Conservation (phyloP, 163 green algal species). For the Chlamydomonas reinhardtii region DNA sequence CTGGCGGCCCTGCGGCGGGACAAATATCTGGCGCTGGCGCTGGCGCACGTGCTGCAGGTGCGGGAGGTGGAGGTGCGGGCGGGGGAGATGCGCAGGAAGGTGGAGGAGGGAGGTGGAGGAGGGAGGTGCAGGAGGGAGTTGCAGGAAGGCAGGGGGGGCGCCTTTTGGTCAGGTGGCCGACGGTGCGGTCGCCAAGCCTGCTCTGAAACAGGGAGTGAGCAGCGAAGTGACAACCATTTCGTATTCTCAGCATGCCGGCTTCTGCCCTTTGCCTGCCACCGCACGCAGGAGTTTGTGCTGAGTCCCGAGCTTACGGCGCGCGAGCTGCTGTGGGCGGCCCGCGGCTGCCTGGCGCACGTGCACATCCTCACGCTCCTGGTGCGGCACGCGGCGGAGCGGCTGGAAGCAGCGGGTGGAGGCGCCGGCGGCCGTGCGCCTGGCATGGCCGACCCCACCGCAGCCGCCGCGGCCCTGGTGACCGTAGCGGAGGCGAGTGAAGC, state of each 20-base stretch:
- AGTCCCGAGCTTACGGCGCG: conserved; percentile 24
- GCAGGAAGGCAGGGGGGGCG: too few species aligned
- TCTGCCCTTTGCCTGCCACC: too few species aligned
- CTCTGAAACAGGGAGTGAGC: too few species aligned
- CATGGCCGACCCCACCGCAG: background rate
- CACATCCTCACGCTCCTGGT: conserved; percentile 37
- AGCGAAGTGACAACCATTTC: too few species aligned
- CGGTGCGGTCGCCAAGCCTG: background rate
- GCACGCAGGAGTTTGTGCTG: conserved; percentile 33
- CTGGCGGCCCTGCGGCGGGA: conserved; percentile 23
- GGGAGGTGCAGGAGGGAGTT: background rate
- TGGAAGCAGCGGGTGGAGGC: background rate
- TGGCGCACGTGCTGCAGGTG: conserved; percentile 38
- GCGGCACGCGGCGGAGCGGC: conserved; percentile 19
- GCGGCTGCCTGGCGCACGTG: conserved; percentile 41
- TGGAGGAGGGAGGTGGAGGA: too few species aligned
- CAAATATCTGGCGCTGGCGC: conserved; percentile 22
- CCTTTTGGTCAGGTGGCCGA: background rate
- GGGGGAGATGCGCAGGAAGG: too few species aligned
- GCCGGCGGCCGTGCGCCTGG: background rate
- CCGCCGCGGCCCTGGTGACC: too few species aligned
- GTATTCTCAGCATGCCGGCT: too few species aligned
- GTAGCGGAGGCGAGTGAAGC: background rate
- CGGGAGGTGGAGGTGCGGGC: too few species aligned
- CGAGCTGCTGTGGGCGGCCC: conserved; percentile 47